Evolutionary conservation across 257 asterid species (phyloP).

Genomic region (Handroanthus guayacan): DNA sequence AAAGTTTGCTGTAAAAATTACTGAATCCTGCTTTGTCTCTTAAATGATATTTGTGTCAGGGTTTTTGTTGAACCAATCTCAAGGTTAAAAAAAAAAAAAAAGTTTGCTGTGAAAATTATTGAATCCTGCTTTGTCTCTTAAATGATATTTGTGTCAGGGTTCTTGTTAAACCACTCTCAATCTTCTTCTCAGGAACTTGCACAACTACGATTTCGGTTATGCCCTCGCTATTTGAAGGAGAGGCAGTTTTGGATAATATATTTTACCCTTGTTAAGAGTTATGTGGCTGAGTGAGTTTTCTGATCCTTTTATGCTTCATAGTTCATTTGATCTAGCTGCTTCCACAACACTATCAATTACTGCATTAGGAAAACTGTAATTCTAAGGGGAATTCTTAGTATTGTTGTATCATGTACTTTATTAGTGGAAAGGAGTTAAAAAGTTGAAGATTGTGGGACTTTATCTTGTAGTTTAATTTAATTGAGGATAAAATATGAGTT

Average conservation of each 20-base stretch:
- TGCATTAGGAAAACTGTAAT: not conserved
- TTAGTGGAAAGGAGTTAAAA: not conserved
- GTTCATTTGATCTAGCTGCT: constrained; percentile 31
- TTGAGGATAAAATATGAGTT: not conserved
- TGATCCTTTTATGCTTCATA: constrained; percentile 19
- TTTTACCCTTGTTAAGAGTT: constrained; percentile 72
- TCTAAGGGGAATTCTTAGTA: not conserved
- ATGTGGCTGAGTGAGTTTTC: constrained; percentile 77
- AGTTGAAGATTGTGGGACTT: constrained; percentile 1
- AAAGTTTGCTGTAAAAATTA: constrained; percentile 17
- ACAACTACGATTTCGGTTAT: constrained; percentile 75
- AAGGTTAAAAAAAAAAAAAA: too few relatives aligned
- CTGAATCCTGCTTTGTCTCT: constrained; percentile 4
- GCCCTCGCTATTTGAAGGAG: constrained; percentile 88
- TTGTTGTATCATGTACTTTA: constrained; percentile 10
- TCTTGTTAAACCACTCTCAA: constrained; percentile 33
- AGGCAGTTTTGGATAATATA: constrained; percentile 88
- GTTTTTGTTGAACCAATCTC: constrained; percentile 34
- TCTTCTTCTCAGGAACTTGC: constrained; percentile 76
- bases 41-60: constrained; percentile 7
- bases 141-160: constrained; percentile 11
- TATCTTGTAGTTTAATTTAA: not conserved
- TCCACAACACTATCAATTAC: constrained; percentile 1
- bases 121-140: constrained; percentile 7
- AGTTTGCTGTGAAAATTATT: too few relatives aligned